phyloP scores from a whole-genome alignment of 495 filamentous ascomycete species.

The Xylaria curta region DNA sequence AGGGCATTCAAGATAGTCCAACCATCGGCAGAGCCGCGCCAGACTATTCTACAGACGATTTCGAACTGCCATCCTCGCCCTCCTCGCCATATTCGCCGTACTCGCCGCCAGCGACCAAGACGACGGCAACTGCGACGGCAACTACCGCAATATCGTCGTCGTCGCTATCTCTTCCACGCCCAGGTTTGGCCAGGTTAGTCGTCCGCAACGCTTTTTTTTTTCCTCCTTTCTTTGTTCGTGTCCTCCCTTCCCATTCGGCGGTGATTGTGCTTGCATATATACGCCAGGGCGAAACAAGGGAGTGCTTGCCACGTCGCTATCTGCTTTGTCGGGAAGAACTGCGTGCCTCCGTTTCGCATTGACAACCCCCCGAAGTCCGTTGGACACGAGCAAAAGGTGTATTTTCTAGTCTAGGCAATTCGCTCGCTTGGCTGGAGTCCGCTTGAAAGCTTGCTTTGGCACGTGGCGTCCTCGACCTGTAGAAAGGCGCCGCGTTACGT shows the following conservation, averaged over 20 bases:
- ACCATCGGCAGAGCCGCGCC: conserved; percentile 41
- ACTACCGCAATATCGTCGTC: background rate
- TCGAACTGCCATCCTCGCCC: conserved; percentile 24
- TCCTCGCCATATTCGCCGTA: conserved; percentile 11
- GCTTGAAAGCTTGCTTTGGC: conserved; percentile 18
- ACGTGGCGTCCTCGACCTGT: conserved; percentile 22
- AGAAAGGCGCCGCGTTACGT: conserved; percentile 25
- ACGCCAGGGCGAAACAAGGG: conserved; percentile 13
- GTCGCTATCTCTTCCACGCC: conserved; percentile 13
- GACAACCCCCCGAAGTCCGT: conserved; percentile 1
- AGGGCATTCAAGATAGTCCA: conserved; percentile 30
- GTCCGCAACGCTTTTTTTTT: conserved; percentile 21
- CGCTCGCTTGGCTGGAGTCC: conserved; percentile 12
- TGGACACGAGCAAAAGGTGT: conserved; percentile 14
- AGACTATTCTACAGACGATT: conserved; percentile 37
- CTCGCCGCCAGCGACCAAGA: background rate
- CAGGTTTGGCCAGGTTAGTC: conserved; percentile 34
- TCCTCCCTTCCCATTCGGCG: conserved; percentile 14
- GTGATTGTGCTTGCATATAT: conserved; percentile 18
- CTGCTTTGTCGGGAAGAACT: conserved; percentile 11
- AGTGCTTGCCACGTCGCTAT: conserved; percentile 5
- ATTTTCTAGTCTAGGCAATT: background rate
- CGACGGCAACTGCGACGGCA: background rate
- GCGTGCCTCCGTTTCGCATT: conserved; percentile 21
- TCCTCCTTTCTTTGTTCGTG: conserved; percentile 19